Evolutionary conservation across 768 basidiomycete genomes (phyloP), one percentile per base, ranked within the genome.

Genomic region (Paxillus involutus): DNA sequence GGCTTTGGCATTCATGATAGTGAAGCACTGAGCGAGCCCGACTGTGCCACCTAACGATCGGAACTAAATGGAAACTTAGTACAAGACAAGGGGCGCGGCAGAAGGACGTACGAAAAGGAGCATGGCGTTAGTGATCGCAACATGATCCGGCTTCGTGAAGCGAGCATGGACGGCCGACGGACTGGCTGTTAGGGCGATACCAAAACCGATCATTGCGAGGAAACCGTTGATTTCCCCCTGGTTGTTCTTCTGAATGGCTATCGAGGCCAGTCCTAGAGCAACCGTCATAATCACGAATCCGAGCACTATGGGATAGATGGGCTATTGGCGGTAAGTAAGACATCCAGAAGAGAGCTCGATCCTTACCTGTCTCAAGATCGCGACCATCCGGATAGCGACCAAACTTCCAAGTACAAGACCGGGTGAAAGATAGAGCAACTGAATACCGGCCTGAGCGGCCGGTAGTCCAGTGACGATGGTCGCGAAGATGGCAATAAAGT

Each of bases 401-500:
- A 74, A 36, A 6, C 70, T 57, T 2, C 80, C 80, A 4, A 30
- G 55, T 47, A 78, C 78, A 59, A 77, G 58, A 40, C 80, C 80
- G 11, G 81, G 80, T 1, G 78, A 70, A 51, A 81, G 79, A 60
- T 75, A 81, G n/a, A 81, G 60, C n/a, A 81, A 56, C 59, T 81
- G 79, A 26, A 74, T 66, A 33, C 80, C 81, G 19, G 77, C 70
- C 42, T 71, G 63, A 17, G 67, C 63, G n/a, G 78, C 63, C 12
- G 72, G 65, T 30, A 71, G 61, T 6, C 75, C 76, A 26, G 65
- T 65, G n/a, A 78, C 79, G 60, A 79, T 68, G 19, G 73, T 74
- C 65, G 78, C 74, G 64, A 82, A 81, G 47, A 81, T 77, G 0
- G 80, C 71, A 41, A 81, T 70, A 56, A 82, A 81, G 61, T 82